phyloP scores from a whole-genome alignment of 2,329 filamentous ascomycete genomes.

The Colletotrichum endophyticum region DNA sequence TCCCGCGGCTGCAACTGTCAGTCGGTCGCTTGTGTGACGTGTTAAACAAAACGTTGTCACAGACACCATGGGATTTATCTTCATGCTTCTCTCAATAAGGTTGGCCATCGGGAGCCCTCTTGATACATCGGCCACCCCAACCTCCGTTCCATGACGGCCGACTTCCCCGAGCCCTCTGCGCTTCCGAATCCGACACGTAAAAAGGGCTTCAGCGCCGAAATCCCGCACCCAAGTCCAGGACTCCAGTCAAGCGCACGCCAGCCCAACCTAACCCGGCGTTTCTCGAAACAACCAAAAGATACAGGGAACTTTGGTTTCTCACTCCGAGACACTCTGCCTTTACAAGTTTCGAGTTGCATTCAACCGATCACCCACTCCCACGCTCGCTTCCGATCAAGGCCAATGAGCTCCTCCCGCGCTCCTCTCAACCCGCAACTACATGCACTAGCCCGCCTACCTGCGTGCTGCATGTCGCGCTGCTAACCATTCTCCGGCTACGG shows the following conservation, averaged over 20 bases:
- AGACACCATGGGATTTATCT: background rate
- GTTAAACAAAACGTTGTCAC: background rate
- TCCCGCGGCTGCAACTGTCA: background rate
- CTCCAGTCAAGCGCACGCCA: background rate
- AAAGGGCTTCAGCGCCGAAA: background rate
- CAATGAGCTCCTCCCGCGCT: background rate
- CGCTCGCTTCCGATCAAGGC: background rate
- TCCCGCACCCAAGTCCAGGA: background rate
- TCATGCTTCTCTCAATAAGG: conserved; percentile 1
- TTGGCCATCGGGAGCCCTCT: background rate
- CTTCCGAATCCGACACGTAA: conserved; percentile 3
- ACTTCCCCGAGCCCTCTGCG: background rate
- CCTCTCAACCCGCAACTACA: background rate
- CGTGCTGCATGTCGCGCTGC: background rate
- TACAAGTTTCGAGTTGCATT: background rate
- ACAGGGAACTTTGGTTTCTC: background rate
- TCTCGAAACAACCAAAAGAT: background rate
- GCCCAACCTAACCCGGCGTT: background rate
- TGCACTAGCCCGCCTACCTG: background rate
- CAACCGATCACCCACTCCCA: background rate
- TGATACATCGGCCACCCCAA: conserved; percentile 5
- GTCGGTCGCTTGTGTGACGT: background rate
- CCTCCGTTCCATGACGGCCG: background rate
- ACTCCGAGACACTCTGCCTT: background rate
- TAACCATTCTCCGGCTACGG: background rate